Evolutionary conservation across 805 yeast genomes (phyloP), one percentile per base, ranked within the genome.

Genomic region (Barnettozyma botsteinii): DNA sequence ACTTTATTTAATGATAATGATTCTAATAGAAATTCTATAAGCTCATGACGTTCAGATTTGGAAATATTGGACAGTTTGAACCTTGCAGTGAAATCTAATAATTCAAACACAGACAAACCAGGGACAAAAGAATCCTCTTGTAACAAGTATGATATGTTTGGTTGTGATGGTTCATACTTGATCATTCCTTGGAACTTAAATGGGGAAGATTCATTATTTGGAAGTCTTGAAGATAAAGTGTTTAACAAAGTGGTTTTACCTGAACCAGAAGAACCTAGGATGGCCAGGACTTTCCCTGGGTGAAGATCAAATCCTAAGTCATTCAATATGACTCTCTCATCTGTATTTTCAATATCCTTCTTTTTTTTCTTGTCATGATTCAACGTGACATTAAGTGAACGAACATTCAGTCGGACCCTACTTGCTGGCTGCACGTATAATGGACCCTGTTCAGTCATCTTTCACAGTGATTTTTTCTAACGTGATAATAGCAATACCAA

Each of bases 201-300:
- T 9, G 66, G 67, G 18, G 42, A 33, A 13, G 46, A 46, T 5
- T 30, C 46, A 41, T 41, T 22, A 21, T 25, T 35, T 33, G 57
- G 50, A 15, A 72, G 64, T 47, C 82, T 59, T 33, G 75, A 71
- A 0, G 86, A 78, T 35, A 82, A 56, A 0, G 77, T 75, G 54
- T 86, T 86, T 18, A 86, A 63, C 32, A 86, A 57, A 0, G 95
- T 84, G 0, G 95, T 86, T 53, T 87, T 86, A 4, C 95, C 95
- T 4, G 87, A 77, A 0, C 95, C 95, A 0, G 89, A 81, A 0
- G 95, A 91, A 3, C 95, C 96, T 65, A 87, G 72, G 9, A 86
- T 82, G 6, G 94, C 94, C 60, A 86, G 69, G 28, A 87, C 60
- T 9, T 81, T 66, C 14, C 85, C 84, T 12, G 73, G 57, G 0